Base-by-base conservation (phyloP, 495 filamentous ascomycete genomes). In the Aspergillus cristatus region DNA sequence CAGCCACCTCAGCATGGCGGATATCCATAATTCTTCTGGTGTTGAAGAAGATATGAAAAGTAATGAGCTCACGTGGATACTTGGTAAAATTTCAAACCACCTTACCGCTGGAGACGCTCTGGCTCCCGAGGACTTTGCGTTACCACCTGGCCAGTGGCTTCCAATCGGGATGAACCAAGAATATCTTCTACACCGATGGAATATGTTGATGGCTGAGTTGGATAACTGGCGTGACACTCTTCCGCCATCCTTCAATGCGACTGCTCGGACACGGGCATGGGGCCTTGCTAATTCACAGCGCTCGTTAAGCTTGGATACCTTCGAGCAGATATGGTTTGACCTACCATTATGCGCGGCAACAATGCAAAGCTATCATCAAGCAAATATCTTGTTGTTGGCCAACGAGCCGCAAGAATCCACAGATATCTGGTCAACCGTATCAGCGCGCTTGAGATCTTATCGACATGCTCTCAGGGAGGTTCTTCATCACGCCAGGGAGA, bases 361-460 rank as follows among this genome's bases (percentile, higher is more conserved):
- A 11, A 42, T 51, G n/a, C 47, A 55, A 22, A 55, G 45, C 33
- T 55, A 51, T 24, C 42, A 51, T 16, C 42, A 43, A 25, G 51
- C 46, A 6, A 39, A 32, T 5, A 47, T 55, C 1, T 14, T 52
- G 14, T 25, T 52, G 7, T 34, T 50, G 11, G 37, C 33, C 1
- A 52, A 55, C 29, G 18, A 39, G 35, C 52, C 52, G 7, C 52
- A 55, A n/a, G 48, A 55, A 26, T 51, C 52, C 13, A 55, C 52
- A 1, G 52, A 48, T 8, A 50, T 52, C 35, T 35, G 46, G 15
- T 52, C 48, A 7, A 52, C 52, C 3, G 48, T 55, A 4, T 42
- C 52, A 8, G 31, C 48, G 12, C 43, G 52, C 2, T 18, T 55
- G 20, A 42, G 42, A 30, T 47, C 43, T 2, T 55, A 52, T 22